Conservation (phyloP, 2,329 filamentous ascomycete species). For the Sporothrix protearum region DNA sequence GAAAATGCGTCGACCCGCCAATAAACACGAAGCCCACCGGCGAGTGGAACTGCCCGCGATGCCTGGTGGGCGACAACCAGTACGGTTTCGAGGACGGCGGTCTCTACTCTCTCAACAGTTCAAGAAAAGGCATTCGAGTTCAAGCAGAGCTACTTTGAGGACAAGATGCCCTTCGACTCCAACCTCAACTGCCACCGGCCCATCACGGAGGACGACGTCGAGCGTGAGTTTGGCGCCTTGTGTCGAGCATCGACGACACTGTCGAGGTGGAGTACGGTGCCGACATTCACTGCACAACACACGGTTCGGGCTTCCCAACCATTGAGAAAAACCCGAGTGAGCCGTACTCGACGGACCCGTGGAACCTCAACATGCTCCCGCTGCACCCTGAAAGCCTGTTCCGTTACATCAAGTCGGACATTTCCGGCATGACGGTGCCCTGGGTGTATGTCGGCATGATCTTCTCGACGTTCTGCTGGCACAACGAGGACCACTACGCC, state of each 20-base stretch:
- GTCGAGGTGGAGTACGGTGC: slow-evolving; percentile 98
- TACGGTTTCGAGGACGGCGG: slow-evolving; percentile 97
- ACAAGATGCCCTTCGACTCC: slow-evolving; percentile 83
- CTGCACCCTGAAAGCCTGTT: slow-evolving; percentile 90
- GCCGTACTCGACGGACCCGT: slow-evolving; percentile 81
- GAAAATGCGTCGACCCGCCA: slow-evolving; percentile 82
- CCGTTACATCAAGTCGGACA: slow-evolving; percentile 95
- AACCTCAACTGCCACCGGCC: slow-evolving; percentile 74
- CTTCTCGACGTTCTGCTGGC: slow-evolving; percentile 99
- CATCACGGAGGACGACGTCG: slow-evolving; percentile 91
- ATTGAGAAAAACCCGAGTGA: slow-evolving; percentile 86
- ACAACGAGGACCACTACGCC: slow-evolving; percentile 96
- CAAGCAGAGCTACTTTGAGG: slow-evolving; percentile 89
- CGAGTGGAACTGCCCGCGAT: slow-evolving; percentile 95
- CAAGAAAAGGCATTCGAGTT: slow-evolving; percentile 95
- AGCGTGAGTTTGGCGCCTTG: slow-evolving; percentile 96
- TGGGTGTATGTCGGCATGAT: slow-evolving; percentile 99
- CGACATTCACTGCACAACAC: slow-evolving; percentile 96
- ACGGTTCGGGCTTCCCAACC: slow-evolving; percentile 94
- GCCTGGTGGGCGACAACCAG: slow-evolving; percentile 90
- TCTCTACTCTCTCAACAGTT: slow-evolving; percentile 94
- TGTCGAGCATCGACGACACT: slow-evolving; percentile 89
- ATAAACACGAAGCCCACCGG: slow-evolving; percentile 71
- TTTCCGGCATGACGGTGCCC: slow-evolving; percentile 97
- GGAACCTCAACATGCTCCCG: slow-evolving; percentile 93